Base-by-base conservation (phyloP, 805 yeast species). In the Metschnikowia gelsemii region DNA sequence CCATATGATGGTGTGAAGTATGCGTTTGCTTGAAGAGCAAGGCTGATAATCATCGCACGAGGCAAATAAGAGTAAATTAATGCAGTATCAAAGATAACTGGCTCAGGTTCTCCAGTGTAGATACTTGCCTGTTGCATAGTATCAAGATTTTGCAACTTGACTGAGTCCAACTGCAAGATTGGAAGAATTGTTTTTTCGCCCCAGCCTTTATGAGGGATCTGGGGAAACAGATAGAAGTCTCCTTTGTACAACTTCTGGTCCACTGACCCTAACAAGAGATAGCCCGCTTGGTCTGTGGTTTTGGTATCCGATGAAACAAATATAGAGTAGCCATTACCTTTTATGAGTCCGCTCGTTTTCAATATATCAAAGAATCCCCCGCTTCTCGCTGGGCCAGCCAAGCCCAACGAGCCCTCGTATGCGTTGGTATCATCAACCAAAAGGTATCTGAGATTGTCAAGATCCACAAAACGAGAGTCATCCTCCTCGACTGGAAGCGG, bases 21-120 rank as follows among this genome's bases (percentile, higher is more conserved):
- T 0, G 91, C 91, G 53, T 81, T 80, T 28, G 82, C 63, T 59
- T 85, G 90, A 19, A 84, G 68, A 0, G 90, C 87, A 22, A 85
- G 60, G 50, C 76, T 77, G 37, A 84, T 68, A 30, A 85, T 64
- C 4, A 77, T 56, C 33, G 74, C 72, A 29, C 73, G 61, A 0
- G 91, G 91, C 25, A 85, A 57, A 54, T 66, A 74, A 21, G 69
- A 70, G 56, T 61, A 75, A 8, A 59, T 47, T 29, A 72, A 64
- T 42, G 87, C 66, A 1, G 86, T 64, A 54, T 84, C 88, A 16
- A 84, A 55, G 4, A 83, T 40, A 0, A 79, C 82, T 0, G 89
- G 84, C 18, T 68, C 61, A 17, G 73, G 61, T 38, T 58, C 68
- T 8, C 33, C 42, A 1, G 66, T 42, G 3, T 63, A 54, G 42